These are phyloP conservation scores for Aspergillus terreus DNA, from an alignment of 2,329 filamentous ascomycete species.

Conservation along the genomic window DNA sequence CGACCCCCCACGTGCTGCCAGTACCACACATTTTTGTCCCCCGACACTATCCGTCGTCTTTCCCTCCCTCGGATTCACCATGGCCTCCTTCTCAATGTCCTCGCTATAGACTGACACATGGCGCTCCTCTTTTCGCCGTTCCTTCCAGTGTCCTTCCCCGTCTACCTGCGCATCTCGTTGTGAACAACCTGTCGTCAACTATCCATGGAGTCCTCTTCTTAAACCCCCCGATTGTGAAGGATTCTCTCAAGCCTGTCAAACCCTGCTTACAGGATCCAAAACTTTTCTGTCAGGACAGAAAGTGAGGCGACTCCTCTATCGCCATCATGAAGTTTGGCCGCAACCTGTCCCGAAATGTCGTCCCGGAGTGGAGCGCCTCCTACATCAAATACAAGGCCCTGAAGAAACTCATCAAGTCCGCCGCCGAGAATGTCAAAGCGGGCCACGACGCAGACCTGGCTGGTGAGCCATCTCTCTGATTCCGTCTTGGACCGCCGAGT, in stretches of 20 bases:
- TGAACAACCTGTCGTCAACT: slow-evolving; percentile 1
- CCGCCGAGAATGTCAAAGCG: slow-evolving; percentile 63
- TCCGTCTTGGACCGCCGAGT: slow-evolving; percentile 8
- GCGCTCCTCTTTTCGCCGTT: slow-evolving; percentile 11
- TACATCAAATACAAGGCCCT: slow-evolving; percentile 56
- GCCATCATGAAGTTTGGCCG: slow-evolving; percentile 49
- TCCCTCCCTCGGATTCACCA: neutral
- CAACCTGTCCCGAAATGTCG: slow-evolving; percentile 47
- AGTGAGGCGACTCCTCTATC: neutral
- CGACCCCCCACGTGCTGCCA: neutral
- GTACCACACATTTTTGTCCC: neutral
- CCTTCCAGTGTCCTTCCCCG: slow-evolving; percentile 8
- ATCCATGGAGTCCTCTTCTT: neutral
- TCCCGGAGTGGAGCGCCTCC: slow-evolving; percentile 48
- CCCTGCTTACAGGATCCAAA: neutral
- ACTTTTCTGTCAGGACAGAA: too few species aligned
- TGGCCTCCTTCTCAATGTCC: neutral
- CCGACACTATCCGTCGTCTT: neutral
- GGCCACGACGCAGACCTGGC: slow-evolving; percentile 81
- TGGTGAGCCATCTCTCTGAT: slow-evolving; percentile 58
- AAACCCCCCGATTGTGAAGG: neutral
- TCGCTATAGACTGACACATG: slow-evolving; percentile 18
- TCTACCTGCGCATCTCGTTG: slow-evolving; percentile 3
- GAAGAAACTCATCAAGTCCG: slow-evolving; percentile 88
- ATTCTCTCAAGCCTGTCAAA: neutral